These are phyloP conservation scores for Solanum clarkiae DNA, from an alignment of 257 asterid species.

Conservation along the genomic window DNA sequence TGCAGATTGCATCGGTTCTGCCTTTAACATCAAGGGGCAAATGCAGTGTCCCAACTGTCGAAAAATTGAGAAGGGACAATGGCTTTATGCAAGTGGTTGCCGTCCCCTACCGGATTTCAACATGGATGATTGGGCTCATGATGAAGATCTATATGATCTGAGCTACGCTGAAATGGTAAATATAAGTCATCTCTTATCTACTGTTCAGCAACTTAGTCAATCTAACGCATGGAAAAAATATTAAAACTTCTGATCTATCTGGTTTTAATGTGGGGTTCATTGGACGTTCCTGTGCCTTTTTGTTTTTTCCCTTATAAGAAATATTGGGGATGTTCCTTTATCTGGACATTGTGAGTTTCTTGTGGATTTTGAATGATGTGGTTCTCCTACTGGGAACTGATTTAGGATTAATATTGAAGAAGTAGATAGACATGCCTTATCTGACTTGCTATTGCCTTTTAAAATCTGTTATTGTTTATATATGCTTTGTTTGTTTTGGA, in stretches of 20 bases:
- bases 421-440: background rate
- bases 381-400: background rate
- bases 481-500: background rate
- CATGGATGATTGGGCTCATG: constrained; percentile 89
- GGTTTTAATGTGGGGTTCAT: background rate
- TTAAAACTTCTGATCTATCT: background rate
- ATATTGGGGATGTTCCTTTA: background rate
- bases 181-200: background rate
- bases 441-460: background rate
- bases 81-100: constrained; percentile 84
- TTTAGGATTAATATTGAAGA: background rate
- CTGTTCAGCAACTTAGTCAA: background rate
- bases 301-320: background rate
- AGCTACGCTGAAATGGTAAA: constrained; percentile 82
- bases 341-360: background rate
- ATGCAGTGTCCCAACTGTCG: constrained; percentile 99
- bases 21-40: constrained; percentile 88
- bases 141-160: constrained; percentile 84
- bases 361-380: background rate
- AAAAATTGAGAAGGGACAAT: constrained; percentile 90
- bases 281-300: background rate
- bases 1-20: constrained; percentile 99
- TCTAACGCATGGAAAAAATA: background rate
- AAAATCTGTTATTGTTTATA: background rate
- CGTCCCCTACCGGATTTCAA: constrained; percentile 69